Base-by-base conservation (phyloP, 2,329 filamentous ascomycete genomes). In the Nothophaeocryptopus gaeumannii region DNA sequence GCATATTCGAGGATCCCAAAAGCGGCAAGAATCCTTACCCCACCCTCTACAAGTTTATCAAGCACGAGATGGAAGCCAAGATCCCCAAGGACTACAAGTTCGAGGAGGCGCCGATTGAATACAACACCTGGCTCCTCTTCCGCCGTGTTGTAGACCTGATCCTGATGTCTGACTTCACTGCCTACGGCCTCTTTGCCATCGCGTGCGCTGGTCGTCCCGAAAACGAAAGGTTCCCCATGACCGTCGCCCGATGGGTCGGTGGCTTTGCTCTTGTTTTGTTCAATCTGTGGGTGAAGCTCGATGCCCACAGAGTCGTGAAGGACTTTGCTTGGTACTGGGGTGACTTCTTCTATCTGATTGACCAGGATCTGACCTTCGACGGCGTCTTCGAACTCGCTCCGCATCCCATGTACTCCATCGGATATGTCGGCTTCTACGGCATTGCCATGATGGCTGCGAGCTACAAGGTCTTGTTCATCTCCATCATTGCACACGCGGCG, bases 261-360 rank as follows among this genome's bases (percentile, higher is more conserved):
- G 93, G 93, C 44, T 80, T 92, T 58, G 72, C 80, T 35, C 78
- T 97, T 20, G 85, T 99, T 56, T 79, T 88, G 50, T 97, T 99
- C 80, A 99, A 97, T 70, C 79, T 97, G 15, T 97, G 93, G 91
- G 93, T 99, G 57, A 99, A 99, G 74, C 79, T 99, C 55, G 93
- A 99, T 71, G 93, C 93, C 14, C 93, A 99, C 71, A 82, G 93
- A 54, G 93, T 99, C 42, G 93, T 99, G 67, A 97, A 97, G 72
- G 93, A 99, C 72, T 99, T 91, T 74, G 93, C 93, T 26, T 99
- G 93, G 93, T 99, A 97, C 73, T 99, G 93, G 93, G 93, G 93
- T 54, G 93, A 99, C 72, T 97, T 97, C 74, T 99, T 97, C 78
- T 99, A 90, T 72, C 84, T 99, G 65, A 89, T 99, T 69, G 93